Base-by-base conservation (phyloP, 129 eudicot species). In the Tanacetum coccineum region DNA sequence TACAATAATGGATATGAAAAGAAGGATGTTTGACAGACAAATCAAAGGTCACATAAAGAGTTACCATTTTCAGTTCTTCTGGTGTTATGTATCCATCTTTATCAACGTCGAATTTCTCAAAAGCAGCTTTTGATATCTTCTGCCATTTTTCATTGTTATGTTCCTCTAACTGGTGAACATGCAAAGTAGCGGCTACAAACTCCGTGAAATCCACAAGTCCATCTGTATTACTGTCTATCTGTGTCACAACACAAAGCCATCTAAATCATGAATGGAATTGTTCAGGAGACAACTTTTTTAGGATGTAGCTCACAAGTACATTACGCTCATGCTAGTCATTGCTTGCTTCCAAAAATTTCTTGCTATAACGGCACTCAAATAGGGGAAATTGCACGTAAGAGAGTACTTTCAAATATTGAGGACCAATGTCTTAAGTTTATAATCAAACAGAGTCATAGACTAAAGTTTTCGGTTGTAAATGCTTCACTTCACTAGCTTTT, bases 161-260 rank as follows among this genome's bases (percentile, higher is more conserved):
- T 82, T 93, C 95, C 70, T 93, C 96, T 68, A 93, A 62, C 55
- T 93, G 99, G 73, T 84, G 88, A 75, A 93, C 95, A 59, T 87
- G 99, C 66, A 93, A 78, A 20, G 96, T 89, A 17, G 99, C 99
- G 2, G 99, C 99, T 60, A 93, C 99, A 77, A 93, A 93, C 79
- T 93, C 99, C 3, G 81, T 63, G 78, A 93, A 93, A 76, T 93
- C 99, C 64, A 93, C 89, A 44, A 88, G 80, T 49, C 99, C 96
- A 57, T 93, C 99, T 0, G 99, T 86, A 75, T 93, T 93, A 66
- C 87, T 82, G 65, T 93, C 99, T 1, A 93, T 89, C 99, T 93
- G 96, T 64, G 54, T 42, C 77, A 65, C 17, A 71, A 66, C 66
- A 70, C 48, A 42, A 52, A 57, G 26, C 40, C 44, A 73, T 20